Percentiles rank a stretch among this genome's conserved stretches.
These are phyloP conservation scores for Skeletonema tropicum DNA, from an alignment of 108 stramenopile genomes.

Conservation along the genomic window DNA sequence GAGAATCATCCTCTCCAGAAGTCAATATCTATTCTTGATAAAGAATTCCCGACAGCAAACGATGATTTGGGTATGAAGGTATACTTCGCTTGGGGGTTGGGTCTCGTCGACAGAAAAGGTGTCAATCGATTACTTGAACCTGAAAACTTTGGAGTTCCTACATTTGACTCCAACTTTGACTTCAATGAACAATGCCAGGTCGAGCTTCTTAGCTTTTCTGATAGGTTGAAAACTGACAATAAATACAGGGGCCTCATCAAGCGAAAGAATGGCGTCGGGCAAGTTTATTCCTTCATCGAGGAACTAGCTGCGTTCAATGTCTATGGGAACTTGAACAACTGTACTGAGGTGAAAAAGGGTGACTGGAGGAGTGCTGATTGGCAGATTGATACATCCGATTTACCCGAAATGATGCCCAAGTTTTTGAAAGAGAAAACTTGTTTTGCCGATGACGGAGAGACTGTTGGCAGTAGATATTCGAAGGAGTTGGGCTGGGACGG, in stretches of 20 bases:
- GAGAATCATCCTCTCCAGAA: conserved; percentile 61
- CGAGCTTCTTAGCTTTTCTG: conserved; percentile 38
- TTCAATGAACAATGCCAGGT: conserved; percentile 56
- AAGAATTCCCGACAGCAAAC: conserved; percentile 41
- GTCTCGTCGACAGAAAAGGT: conserved; percentile 49
- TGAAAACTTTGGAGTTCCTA: conserved; percentile 36
- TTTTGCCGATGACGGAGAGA: conserved; percentile 43
- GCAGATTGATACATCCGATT: conserved; percentile 30
- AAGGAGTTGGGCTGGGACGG: conserved; percentile 55
- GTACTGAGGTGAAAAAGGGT: conserved; percentile 45
- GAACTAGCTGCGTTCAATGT: conserved; percentile 52
- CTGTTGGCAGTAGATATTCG: conserved; percentile 31
- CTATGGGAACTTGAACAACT: conserved; percentile 45
- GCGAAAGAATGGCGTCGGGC: conserved; percentile 40
- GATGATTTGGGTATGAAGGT: conserved; percentile 53
- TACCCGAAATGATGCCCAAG: conserved; percentile 15
- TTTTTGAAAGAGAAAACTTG: conserved; percentile 46
- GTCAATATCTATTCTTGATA: conserved; percentile 46
- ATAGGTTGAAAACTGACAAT: conserved; percentile 45
- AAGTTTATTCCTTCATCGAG: conserved; percentile 55
- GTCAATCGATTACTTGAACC: conserved; percentile 57
- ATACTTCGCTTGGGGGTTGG: conserved; percentile 57
- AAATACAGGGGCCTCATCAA: conserved; percentile 49
- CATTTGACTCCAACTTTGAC: conserved; percentile 35
- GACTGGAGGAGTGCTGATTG: conserved; percentile 41